Conservation (phyloP, 345 rosid genomes). For the Syzygium grande region DNA sequence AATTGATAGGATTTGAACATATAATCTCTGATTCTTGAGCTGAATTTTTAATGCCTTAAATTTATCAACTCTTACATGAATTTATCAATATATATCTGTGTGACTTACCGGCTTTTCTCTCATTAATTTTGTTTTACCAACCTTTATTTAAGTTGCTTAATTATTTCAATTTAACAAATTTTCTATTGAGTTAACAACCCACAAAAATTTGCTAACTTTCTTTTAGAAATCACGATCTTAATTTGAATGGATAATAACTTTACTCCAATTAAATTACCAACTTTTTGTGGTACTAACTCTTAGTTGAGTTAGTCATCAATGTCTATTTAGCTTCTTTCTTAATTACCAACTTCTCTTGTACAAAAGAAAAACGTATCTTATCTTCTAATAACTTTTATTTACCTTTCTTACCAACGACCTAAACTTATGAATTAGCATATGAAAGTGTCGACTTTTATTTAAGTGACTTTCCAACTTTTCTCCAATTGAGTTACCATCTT, state of each 20-base stretch:
- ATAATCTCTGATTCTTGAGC: too few relatives aligned
- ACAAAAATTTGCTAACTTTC: background rate
- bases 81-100: too few relatives aligned
- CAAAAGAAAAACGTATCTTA: background rate
- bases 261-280: background rate
- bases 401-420: background rate
- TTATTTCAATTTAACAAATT: fast-evolving
- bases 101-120: too few relatives aligned
- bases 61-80: too few relatives aligned
- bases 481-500: background rate
- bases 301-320: background rate
- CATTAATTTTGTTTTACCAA: too few relatives aligned
- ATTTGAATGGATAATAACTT: background rate
- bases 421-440: background rate
- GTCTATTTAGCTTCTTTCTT: background rate
- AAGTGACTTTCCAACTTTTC: background rate
- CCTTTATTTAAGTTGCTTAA: background rate
- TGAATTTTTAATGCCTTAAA: too few relatives aligned
- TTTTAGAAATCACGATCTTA: background rate
- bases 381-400: background rate
- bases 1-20: too few relatives aligned
- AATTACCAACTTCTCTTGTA: background rate
- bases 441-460: background rate
- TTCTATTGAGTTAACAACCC: background rate
- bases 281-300: background rate